Evolutionary conservation across 139 green algal genomes (phyloP), one percentile per base, ranked within the genome.

Genomic region (Edaphochlamys debaryana): DNA sequence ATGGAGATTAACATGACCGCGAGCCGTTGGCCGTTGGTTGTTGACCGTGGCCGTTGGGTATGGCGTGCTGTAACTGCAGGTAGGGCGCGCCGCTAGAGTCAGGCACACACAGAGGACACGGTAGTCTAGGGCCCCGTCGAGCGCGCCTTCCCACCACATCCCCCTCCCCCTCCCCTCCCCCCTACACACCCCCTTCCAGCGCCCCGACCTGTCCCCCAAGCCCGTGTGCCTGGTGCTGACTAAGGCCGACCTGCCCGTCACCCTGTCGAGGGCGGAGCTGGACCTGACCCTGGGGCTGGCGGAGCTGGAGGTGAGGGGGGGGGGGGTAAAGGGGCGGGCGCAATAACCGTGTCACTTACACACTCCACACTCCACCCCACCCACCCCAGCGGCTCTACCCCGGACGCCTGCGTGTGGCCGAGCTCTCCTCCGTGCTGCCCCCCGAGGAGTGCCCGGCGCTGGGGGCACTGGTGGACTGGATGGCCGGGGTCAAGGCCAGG

Each of bases 211-310:
- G 15, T 20, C 32, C 50, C 67, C 71, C 17, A 66, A 42, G 45
- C 71, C 71, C 20, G 52, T 79, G 23, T 79, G 71, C 29, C 29
- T 79, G 71, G 71, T 45, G 34, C 71, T 79, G 20, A 79, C 71
- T 22, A 79, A 79, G 50, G 17, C 36, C 29, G 71, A 79, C 71
- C 36, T 79, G 71, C 71, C 71, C n/a, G 20, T 67, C 32, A 50
- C 19, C 1, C 25, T 50, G 32, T 27, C 50, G 25, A 48, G 50
- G n/a, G n/a, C n/a, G n/a, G n/a, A n/a, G n/a, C n/a, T n/a, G n/a
- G n/a, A n/a, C n/a, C n/a, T n/a, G n/a, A n/a, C n/a, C n/a, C n/a
- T n/a, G n/a, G n/a, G n/a, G n/a, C n/a, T n/a, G n/a, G n/a, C n/a
- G n/a, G n/a, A n/a, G n/a, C n/a, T n/a, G n/a, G n/a, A n/a, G n/a